Evolutionary conservation across 768 basidiomycete genomes (phyloP).

Genomic region (Brasilioporus rufonigricans): DNA sequence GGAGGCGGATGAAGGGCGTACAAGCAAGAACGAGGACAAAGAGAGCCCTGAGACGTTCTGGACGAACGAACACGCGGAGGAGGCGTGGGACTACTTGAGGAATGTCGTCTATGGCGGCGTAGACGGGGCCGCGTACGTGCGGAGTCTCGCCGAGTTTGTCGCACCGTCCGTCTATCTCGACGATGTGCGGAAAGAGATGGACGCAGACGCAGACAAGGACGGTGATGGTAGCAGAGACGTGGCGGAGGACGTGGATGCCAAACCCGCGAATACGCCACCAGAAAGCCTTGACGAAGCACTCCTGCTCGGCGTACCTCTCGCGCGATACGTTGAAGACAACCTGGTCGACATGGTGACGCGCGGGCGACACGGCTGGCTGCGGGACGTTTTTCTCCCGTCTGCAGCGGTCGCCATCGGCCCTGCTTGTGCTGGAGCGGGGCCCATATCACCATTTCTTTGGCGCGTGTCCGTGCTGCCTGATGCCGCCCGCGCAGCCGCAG

Average conservation of each 20-base stretch:
- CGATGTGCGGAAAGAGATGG: background rate
- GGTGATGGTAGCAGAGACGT: background rate
- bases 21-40: slow-evolving; percentile 2
- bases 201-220: background rate
- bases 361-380: slow-evolving; percentile 38
- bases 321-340: slow-evolving; percentile 40
- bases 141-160: slow-evolving; percentile 75
- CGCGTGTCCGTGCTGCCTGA: slow-evolving; percentile 15
- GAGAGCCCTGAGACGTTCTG: slow-evolving; percentile 40
- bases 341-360: slow-evolving; percentile 41
- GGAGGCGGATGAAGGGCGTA: background rate
- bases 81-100: slow-evolving; percentile 62
- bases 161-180: slow-evolving; percentile 24
- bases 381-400: slow-evolving; percentile 23
- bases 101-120: slow-evolving; percentile 81
- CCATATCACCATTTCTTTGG: slow-evolving; percentile 4
- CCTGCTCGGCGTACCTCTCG: slow-evolving; percentile 35
- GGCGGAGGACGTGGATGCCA: background rate
- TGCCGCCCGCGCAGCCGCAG: slow-evolving; percentile 1
- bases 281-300: background rate
- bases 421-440: background rate
- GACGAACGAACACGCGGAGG: slow-evolving; percentile 44
- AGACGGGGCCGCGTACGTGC: slow-evolving; percentile 72
- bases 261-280: background rate
- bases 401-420: background rate